Evolutionary conservation across 164 flowering plant species (phyloP).

Genomic region (Magnolia kwangsiensis): DNA sequence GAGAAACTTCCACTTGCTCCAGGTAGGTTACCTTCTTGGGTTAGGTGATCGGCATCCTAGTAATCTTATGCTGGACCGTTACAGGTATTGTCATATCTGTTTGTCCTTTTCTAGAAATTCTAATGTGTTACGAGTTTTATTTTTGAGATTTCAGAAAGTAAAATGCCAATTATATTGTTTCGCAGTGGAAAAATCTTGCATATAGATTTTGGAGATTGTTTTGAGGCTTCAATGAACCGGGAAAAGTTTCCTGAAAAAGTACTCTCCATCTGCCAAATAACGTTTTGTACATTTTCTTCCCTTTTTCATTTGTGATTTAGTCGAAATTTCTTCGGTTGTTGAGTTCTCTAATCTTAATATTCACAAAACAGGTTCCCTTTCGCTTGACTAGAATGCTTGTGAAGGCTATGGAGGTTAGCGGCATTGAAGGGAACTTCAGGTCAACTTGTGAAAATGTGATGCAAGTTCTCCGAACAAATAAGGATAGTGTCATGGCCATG

Average conservation of each 20-base stretch:
- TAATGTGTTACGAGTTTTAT: background rate
- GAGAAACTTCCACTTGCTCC: conserved; percentile 17
- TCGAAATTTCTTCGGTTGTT: background rate
- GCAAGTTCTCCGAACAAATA: conserved; percentile 91
- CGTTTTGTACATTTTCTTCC: background rate
- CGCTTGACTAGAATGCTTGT: conserved; percentile 99
- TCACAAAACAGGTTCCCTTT: conserved; percentile 77
- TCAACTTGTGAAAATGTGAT: conserved; percentile 98
- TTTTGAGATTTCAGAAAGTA: too few relatives aligned
- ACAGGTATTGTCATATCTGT: conserved; percentile 46
- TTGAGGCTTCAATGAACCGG: conserved; percentile 98
- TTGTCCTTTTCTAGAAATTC: background rate
- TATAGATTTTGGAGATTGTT: conserved; percentile 98
- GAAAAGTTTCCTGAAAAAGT: conserved; percentile 99
- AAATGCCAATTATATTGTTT: conserved; percentile 3
- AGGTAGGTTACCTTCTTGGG: conserved; percentile 99
- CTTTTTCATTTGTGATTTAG: background rate
- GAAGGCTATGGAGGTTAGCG: conserved; percentile 99
- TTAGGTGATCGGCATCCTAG: conserved; percentile 99
- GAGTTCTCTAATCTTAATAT: background rate
- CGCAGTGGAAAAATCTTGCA: conserved; percentile 96
- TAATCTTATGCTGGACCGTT: conserved; percentile 97
- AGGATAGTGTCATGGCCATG: conserved; percentile 99
- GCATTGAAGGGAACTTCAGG: conserved; percentile 94
- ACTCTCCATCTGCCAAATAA: background rate